Evolutionary conservation across 805 yeast genomes (phyloP), one percentile per base, ranked within the genome.

Genomic region (Candida nanaspora): DNA sequence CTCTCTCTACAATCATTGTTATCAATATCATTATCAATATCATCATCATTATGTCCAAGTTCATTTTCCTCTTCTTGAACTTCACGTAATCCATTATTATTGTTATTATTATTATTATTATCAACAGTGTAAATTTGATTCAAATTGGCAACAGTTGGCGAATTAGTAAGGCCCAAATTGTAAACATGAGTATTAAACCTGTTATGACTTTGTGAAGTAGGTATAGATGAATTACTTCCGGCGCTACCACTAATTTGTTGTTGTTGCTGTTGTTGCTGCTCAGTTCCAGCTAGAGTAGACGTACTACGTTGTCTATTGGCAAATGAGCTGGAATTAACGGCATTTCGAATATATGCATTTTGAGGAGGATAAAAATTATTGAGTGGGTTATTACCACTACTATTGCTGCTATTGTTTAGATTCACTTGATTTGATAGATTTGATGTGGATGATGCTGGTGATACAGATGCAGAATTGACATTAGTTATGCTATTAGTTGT

Each of bases 91-190:
- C 20, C 16, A 14, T 26, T 26, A 14, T 25, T 35, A 27, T 26
- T 23, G 29, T 16, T 35, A 27, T 16, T 35, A 20, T 23, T 34
- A 19, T 23, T 21, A 15, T 6, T 14, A 30, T 19, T 31, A 31
- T 19, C 19, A 31, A 11, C 19, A 31, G 10, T n/a, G 16, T 30
- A 30, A 4, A 30, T 30, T 1, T 49, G 40, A 22, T 46, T 49
- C 25, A 57, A 40, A 38, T 57, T 56, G 11, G 59, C 48, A 40
- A 57, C 52, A 1, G 62, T 57, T 30, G 55, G 61, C 37, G 59
- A 53, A 30, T 51, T 57, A 3, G 61, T 53, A 38, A 57, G 40
- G 37, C 41, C 55, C 25, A 45, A 38, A 27, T 53, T 55, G 49
- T 56, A 57, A 3, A 49, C 37, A 19, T 47, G 53, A 4, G 57